Conservation (phyloP, 208 protist genomes). For the Acanthamoeba lenticulata region DNA sequence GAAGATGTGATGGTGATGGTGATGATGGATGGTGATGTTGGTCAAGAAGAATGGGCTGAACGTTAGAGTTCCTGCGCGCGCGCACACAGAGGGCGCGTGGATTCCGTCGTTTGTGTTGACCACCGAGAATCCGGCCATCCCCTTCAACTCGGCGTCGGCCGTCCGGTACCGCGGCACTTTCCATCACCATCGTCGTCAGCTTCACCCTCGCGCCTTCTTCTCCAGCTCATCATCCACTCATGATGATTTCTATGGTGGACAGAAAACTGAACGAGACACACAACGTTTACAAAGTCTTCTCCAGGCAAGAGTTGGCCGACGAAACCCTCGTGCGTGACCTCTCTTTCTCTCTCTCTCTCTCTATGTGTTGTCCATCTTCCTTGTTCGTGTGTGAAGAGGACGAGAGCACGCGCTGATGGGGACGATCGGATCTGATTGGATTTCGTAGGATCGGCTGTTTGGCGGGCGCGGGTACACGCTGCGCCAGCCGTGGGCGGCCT, state of each 20-base stretch:
- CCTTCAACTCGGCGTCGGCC: slow-evolving; percentile 26
- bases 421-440: not conserved
- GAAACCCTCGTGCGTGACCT: not conserved
- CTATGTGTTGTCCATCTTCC: not conserved
- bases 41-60: too few relatives aligned
- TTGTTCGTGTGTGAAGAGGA: not conserved
- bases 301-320: not conserved
- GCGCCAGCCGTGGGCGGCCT: not conserved
- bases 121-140: not conserved
- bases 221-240: not conserved
- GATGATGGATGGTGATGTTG: too few relatives aligned
- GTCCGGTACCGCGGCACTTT: not conserved
- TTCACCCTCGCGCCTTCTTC: too few relatives aligned
- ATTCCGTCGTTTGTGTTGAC: not conserved
- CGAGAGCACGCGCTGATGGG: too few relatives aligned
- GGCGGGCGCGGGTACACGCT: not conserved
- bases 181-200: not conserved
- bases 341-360: not conserved
- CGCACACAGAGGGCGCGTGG: not conserved
- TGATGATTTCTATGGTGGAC: not conserved
- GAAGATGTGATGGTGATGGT: too few relatives aligned
- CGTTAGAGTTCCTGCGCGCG: too few relatives aligned
- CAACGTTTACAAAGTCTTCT: slow-evolving; percentile 54
- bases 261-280: slow-evolving; percentile 4
- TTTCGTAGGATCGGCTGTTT: not conserved